Conservation (phyloP, 495 filamentous ascomycete species). For the Stereocaulon alpinum region DNA sequence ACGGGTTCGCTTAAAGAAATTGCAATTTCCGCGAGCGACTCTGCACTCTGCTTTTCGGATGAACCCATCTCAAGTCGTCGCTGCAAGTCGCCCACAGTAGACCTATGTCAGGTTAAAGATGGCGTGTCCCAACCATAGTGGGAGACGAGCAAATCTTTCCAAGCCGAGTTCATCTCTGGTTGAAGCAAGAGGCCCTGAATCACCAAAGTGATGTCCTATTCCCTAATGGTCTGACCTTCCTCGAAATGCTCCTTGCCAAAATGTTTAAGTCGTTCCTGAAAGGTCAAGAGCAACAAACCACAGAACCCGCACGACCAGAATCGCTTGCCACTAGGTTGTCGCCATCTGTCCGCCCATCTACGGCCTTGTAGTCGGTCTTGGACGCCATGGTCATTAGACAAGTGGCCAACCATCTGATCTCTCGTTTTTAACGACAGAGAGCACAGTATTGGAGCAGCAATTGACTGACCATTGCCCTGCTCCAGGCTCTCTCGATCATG, state of each 20-base stretch:
- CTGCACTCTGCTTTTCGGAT: not conserved
- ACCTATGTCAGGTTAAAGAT: not conserved
- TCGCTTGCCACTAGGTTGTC: not conserved
- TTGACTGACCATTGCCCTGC: too few species aligned
- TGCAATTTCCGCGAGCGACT: not conserved
- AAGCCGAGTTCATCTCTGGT: not conserved
- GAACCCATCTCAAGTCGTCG: not conserved
- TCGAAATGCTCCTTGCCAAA: not conserved
- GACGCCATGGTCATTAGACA: not conserved
- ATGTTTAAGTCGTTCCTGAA: not conserved
- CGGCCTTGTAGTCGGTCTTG: not conserved
- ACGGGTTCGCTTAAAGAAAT: not conserved
- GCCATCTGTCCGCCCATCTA: not conserved
- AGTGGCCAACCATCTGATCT: not conserved
- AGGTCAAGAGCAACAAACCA: not conserved
- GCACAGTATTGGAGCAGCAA: too few species aligned
- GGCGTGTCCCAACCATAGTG: not conserved
- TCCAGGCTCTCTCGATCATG: too few species aligned
- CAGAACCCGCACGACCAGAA: conserved; percentile 1
- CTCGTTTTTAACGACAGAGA: not conserved
- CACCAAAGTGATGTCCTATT: not conserved
- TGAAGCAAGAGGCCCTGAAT: not conserved
- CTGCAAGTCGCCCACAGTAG: not conserved
- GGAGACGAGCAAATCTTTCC: not conserved
- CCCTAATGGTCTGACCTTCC: not conserved